phyloP scores from a whole-genome alignment of 2,329 filamentous ascomycete species.

The Arthrinium puccinioides region DNA sequence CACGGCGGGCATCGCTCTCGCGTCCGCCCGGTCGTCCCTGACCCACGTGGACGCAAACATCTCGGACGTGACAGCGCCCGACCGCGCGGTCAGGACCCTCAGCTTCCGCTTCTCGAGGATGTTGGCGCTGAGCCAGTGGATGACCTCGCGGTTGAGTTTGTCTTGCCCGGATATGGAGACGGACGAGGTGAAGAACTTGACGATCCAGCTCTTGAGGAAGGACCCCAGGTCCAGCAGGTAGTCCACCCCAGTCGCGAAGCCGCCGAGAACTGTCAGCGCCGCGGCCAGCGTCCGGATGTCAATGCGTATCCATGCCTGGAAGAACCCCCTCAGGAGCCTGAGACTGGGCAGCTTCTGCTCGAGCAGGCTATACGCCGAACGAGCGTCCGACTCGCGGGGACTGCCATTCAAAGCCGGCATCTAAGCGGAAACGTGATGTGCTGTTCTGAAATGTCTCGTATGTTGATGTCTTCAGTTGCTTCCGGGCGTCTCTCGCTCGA shows the following conservation, averaged over 20 bases:
- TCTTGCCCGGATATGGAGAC: background rate
- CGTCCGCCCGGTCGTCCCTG: background rate
- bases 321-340: background rate
- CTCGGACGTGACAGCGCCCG: background rate
- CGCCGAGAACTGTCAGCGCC: background rate
- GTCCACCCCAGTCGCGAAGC: background rate
- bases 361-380: too few relatives aligned
- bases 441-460: too few relatives aligned
- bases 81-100: background rate
- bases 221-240: background rate
- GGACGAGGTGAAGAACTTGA: background rate
- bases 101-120: background rate
- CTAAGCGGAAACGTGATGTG: too few relatives aligned
- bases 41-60: fast-evolving
- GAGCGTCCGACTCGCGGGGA: too few relatives aligned
- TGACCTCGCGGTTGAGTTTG: background rate
- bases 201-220: too few relatives aligned
- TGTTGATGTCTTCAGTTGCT: too few relatives aligned
- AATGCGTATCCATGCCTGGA: background rate
- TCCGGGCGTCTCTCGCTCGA: too few relatives aligned
- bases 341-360: too few relatives aligned
- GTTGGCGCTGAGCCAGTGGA: background rate
- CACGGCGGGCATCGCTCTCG: background rate
- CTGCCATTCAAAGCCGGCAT: too few relatives aligned
- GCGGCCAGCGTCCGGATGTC: background rate